phyloP scores from a whole-genome alignment of 495 filamentous ascomycete genomes.

The Articulospora tetracladia region DNA sequence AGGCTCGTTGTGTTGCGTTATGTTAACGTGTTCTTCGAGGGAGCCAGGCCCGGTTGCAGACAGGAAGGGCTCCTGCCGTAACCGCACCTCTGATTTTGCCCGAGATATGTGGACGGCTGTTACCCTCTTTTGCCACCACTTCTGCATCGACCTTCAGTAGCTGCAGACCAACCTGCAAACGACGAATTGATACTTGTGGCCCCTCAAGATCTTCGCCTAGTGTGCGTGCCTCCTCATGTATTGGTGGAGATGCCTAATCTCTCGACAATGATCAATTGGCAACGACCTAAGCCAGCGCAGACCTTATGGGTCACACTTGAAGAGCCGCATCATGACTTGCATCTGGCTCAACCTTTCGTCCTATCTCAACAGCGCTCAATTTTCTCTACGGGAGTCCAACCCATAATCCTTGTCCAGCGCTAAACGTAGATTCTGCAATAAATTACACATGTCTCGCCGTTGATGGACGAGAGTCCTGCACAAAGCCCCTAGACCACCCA shows the following conservation, averaged over 20 bases:
- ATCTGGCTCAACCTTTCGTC: constrained; percentile 23
- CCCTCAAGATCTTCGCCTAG: constrained; percentile 26
- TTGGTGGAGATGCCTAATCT: constrained; percentile 59
- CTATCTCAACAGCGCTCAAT: constrained; percentile 27
- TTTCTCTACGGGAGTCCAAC: constrained; percentile 18
- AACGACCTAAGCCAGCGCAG: constrained; percentile 86
- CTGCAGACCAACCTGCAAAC: constrained; percentile 23
- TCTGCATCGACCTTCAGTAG: constrained; percentile 22
- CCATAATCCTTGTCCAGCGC: constrained; percentile 31
- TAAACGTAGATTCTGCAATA: constrained; percentile 51
- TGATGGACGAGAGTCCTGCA: constrained; percentile 30
- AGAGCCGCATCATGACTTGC: constrained; percentile 59
- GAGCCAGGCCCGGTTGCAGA: constrained; percentile 10
- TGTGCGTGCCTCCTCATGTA: constrained; percentile 26
- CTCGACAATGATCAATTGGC: constrained; percentile 67
- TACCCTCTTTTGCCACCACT: constrained; percentile 25
- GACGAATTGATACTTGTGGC: constrained; percentile 22
- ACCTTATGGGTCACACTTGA: constrained; percentile 64
- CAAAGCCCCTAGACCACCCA: constrained; percentile 26
- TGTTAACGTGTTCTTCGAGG: constrained; percentile 4
- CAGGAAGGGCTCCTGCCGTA: constrained; percentile 14
- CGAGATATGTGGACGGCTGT: constrained; percentile 20
- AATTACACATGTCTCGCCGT: constrained; percentile 59
- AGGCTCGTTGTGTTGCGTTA: neutral
- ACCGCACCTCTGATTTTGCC: constrained; percentile 17